A percentile compares a stretch with the other conserved stretches of the same genome.
Conservation (phyloP, 805 yeast genomes). For the Starmera dryadoides region DNA sequence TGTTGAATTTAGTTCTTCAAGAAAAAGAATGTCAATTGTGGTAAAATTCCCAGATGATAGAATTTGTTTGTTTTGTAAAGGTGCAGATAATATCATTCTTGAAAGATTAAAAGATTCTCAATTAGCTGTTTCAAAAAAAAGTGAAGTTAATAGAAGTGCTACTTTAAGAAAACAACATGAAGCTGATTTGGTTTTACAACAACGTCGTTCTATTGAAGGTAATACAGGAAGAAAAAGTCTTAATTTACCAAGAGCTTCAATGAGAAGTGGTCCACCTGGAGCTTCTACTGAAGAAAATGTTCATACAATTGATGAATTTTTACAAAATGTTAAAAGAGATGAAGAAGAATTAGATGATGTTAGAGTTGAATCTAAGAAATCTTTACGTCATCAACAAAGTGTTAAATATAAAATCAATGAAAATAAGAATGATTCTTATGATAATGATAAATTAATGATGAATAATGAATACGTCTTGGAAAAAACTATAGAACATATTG, state of each 20-base stretch:
- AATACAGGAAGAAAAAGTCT: constrained; percentile 22
- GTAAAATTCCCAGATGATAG: constrained; percentile 70
- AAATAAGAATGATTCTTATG: constrained; percentile 27
- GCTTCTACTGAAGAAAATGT: constrained; percentile 16
- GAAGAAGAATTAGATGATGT: constrained; percentile 48
- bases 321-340: constrained; percentile 34
- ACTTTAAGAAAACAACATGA: constrained; percentile 65
- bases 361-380: constrained; percentile 43
- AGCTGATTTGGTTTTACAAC: constrained; percentile 64
- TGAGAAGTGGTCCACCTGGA: constrained; percentile 20
- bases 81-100: constrained; percentile 88
- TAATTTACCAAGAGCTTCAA: constrained; percentile 23
- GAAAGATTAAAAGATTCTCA: constrained; percentile 58
- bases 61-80: constrained; percentile 79
- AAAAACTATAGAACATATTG: constrained; percentile 82
- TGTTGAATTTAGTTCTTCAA: constrained; percentile 77
- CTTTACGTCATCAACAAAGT: constrained; percentile 52
- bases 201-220: constrained; percentile 39
- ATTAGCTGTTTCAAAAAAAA: constrained; percentile 55
- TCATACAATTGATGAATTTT: constrained; percentile 43
- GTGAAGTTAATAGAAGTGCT: constrained; percentile 52
- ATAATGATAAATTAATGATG: constrained; percentile 48
- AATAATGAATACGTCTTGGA: constrained; percentile 78
- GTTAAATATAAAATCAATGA: constrained; percentile 36
- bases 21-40: constrained; percentile 93